Percentiles rank a stretch among this genome's conserved stretches.
phyloP scores from a whole-genome alignment of 352 stramenopile genomes.

The Phytopythium chamaehyphon region DNA sequence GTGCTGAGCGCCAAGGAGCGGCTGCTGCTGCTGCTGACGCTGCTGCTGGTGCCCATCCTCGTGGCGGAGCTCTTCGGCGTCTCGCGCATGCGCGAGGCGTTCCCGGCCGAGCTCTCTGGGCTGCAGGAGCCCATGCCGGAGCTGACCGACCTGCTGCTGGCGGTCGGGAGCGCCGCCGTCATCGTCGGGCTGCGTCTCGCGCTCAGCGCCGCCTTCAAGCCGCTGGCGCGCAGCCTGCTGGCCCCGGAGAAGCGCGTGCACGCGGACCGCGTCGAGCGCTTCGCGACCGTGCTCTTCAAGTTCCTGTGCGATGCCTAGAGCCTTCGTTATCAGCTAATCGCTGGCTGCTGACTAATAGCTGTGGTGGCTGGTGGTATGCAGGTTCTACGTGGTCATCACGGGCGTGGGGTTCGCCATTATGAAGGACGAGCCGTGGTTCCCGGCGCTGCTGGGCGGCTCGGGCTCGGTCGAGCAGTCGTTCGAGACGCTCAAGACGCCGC shows the following conservation, averaged over 20 bases:
- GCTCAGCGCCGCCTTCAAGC: conserved; percentile 28
- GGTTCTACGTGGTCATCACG: conserved; percentile 54
- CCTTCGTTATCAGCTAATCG: no score
- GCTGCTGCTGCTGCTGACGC: conserved; percentile 49
- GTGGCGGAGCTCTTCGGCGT: conserved; percentile 48
- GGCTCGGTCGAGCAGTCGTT: conserved; percentile 29
- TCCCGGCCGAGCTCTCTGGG: conserved; percentile 14
- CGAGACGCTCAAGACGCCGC: conserved; percentile 23
- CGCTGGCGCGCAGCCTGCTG: conserved; percentile 40
- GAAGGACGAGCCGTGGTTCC: conserved; percentile 41
- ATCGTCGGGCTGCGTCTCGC: conserved; percentile 42
- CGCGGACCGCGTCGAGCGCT: conserved; percentile 56
- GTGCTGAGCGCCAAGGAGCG: conserved; percentile 54
- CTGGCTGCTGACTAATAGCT: no score
- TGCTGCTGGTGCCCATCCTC: conserved; percentile 59
- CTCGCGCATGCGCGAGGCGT: conserved; percentile 26
- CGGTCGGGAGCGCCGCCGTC: conserved; percentile 20
- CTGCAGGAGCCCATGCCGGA: conserved; percentile 34
- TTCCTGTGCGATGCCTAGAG: conserved; percentile 30
- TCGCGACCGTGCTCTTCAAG: conserved; percentile 72
- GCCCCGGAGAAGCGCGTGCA: conserved; percentile 45
- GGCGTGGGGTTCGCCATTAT: conserved; percentile 34
- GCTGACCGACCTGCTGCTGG: conserved; percentile 32
- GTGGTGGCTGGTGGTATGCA: conserved; percentile 12
- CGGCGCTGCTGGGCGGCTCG: conserved; percentile 27